Percentiles rank a stretch among this genome's conserved stretches.
Evolutionary conservation across 1,284 basidiomycete species (phyloP).

Genomic region (Ganoderma sp.): DNA sequence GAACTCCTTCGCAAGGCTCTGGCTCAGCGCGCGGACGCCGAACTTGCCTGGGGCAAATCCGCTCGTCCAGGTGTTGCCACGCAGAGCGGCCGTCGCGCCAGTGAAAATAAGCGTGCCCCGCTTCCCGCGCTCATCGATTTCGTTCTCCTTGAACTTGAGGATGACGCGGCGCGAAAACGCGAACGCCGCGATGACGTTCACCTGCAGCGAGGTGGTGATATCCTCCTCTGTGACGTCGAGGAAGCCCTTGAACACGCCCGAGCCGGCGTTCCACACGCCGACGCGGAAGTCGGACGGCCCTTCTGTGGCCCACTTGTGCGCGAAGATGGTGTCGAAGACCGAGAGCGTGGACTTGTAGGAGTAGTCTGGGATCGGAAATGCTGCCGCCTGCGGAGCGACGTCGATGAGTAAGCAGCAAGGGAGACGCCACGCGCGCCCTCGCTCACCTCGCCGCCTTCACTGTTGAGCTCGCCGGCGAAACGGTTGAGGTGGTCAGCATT

Average conservation of each 20-base stretch:
- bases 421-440: not conserved
- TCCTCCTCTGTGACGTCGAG: constrained; percentile 67
- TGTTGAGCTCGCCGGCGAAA: constrained; percentile 59
- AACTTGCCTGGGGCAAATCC: constrained; percentile 73
- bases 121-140: constrained; percentile 49
- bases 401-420: not conserved
- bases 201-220: constrained; percentile 52
- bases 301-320: constrained; percentile 48
- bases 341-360: constrained; percentile 53
- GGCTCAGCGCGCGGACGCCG: constrained; percentile 67
- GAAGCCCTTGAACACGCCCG: constrained; percentile 68
- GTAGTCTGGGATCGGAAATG: constrained; percentile 66
- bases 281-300: constrained; percentile 57
- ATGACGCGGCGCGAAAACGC: constrained; percentile 71
- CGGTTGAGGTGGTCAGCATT: constrained; percentile 58
- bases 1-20: constrained; percentile 81
- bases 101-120: constrained; percentile 78
- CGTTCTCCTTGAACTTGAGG: constrained; percentile 64
- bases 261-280: constrained; percentile 69
- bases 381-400: constrained; percentile 50
- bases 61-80: constrained; percentile 69
- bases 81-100: constrained; percentile 70
- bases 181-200: constrained; percentile 66
- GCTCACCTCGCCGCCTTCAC: constrained; percentile 61
- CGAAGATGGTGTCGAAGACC: constrained; percentile 59